Percentiles rank a stretch among this genome's conserved stretches.
Evolutionary conservation across 1,139 yeast genomes (phyloP).

Genomic region (Debaryomyces coudertii): DNA sequence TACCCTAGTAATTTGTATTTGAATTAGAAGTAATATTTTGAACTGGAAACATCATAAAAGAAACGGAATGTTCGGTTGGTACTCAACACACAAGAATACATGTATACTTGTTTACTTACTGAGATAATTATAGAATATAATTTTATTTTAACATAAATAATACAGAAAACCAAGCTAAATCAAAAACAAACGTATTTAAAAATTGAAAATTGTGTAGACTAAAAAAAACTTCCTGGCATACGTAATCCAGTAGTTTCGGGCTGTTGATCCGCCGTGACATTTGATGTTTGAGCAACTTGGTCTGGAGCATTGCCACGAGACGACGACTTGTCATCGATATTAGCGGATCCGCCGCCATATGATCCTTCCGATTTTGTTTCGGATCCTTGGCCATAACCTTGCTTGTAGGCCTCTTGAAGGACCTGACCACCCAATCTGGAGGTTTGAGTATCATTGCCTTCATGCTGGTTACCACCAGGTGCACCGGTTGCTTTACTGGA

Average conservation of each 20-base stretch:
- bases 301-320: constrained; percentile 1
- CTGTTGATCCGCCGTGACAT: neutral
- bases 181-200: neutral
- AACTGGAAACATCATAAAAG: no score
- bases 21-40: no score
- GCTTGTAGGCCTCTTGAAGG: neutral
- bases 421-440: constrained; percentile 2
- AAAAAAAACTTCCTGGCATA: constrained; percentile 4
- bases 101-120: no score
- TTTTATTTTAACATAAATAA: constrained; percentile 3
- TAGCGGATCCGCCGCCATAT: neutral
- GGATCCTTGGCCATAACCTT: neutral
- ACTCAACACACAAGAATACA: no score
- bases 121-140: no score
- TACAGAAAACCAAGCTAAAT: constrained; percentile 4
- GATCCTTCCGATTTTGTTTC: neutral
- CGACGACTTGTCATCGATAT: neutral
- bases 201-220: neutral
- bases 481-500: constrained; percentile 12
- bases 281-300: neutral
- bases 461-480: constrained; percentile 11
- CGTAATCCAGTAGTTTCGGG: neutral
- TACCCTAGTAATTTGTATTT: no score
- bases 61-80: no score
- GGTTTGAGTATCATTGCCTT: neutral